Evolutionary conservation across 2,329 filamentous ascomycete species (phyloP).

Genomic region (Paramyrothecium sp.): DNA sequence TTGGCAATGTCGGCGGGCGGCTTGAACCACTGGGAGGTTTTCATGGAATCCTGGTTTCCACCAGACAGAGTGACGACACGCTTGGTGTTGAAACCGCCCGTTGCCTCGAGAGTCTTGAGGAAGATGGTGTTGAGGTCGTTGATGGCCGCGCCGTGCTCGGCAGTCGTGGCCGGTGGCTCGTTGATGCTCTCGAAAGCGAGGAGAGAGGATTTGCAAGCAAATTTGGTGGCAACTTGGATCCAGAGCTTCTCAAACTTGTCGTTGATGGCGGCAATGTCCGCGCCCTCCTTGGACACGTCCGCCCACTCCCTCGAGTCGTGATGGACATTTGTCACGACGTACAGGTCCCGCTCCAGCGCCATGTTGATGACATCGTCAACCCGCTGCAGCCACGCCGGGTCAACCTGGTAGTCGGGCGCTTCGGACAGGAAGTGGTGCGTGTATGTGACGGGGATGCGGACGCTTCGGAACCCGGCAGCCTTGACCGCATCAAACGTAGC

Average conservation of each 20-base stretch:
- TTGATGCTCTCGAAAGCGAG: constrained; percentile 61
- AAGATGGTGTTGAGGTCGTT: constrained; percentile 59
- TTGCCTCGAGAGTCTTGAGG: constrained; percentile 48
- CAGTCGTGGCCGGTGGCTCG: constrained; percentile 52
- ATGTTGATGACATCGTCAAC: constrained; percentile 58
- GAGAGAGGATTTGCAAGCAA: constrained; percentile 52
- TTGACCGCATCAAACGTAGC: constrained; percentile 51
- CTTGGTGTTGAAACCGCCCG: constrained; percentile 53
- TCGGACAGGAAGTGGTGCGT: constrained; percentile 51
- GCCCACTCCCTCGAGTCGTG: constrained; percentile 61
- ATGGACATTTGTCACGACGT: constrained; percentile 56
- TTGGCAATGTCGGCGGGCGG: constrained; percentile 47
- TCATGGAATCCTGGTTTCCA: constrained; percentile 46
- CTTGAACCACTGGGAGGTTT: constrained; percentile 55
- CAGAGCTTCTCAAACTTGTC: constrained; percentile 55
- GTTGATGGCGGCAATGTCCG: constrained; percentile 51
- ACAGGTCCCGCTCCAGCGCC: constrained; percentile 48
- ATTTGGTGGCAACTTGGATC: constrained; percentile 54
- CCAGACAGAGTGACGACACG: constrained; percentile 57
- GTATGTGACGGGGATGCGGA: constrained; percentile 59
- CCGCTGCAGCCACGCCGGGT: constrained; percentile 53
- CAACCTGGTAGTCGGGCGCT: constrained; percentile 52
- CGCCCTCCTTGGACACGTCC: constrained; percentile 42
- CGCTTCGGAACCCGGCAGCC: constrained; percentile 53
- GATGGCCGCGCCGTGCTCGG: constrained; percentile 45